Conservation (phyloP, 805 yeast genomes). For the Wickerhamomyces alni region DNA sequence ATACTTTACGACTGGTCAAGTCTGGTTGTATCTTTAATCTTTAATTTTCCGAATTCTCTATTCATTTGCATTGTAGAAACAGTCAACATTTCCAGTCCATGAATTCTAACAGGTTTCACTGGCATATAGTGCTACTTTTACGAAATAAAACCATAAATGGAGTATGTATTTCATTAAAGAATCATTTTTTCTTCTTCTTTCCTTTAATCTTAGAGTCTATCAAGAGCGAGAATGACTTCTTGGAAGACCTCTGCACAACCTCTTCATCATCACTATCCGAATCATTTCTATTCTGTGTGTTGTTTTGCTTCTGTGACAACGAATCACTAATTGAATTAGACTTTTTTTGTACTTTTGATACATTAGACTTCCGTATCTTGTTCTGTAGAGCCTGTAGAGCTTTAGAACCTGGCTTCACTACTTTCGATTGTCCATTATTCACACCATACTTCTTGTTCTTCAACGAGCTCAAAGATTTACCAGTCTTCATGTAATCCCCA, state of each 20-base stretch:
- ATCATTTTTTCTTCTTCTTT: slow-evolving; percentile 3
- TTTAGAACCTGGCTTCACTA: slow-evolving; percentile 9
- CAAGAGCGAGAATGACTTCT: slow-evolving; percentile 11
- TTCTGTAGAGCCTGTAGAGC: slow-evolving; percentile 20
- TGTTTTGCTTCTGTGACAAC: not conserved
- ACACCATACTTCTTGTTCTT: slow-evolving; percentile 9
- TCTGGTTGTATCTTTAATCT: too few relatives aligned
- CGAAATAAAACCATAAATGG: too few relatives aligned
- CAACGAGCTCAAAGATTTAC: slow-evolving; percentile 14
- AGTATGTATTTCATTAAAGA: too few relatives aligned
- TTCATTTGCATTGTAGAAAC: too few relatives aligned
- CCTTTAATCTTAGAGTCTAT: slow-evolving; percentile 19
- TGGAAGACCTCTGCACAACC: slow-evolving; percentile 12
- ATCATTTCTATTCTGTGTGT: slow-evolving; percentile 3
- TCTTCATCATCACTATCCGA: slow-evolving; percentile 19
- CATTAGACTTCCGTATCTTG: slow-evolving; percentile 16
- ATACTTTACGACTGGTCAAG: too few relatives aligned
- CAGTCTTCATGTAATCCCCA: slow-evolving; percentile 22
- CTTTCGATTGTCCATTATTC: slow-evolving; percentile 2
- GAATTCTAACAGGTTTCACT: too few relatives aligned
- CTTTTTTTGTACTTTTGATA: slow-evolving; percentile 2
- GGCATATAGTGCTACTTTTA: too few relatives aligned
- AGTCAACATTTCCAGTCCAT: too few relatives aligned
- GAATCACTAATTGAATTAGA: not conserved
- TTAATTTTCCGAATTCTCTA: too few relatives aligned